These are phyloP conservation scores for Pythium chondricola DNA, from an alignment of 352 stramenopile genomes.

Conservation along the genomic window DNA sequence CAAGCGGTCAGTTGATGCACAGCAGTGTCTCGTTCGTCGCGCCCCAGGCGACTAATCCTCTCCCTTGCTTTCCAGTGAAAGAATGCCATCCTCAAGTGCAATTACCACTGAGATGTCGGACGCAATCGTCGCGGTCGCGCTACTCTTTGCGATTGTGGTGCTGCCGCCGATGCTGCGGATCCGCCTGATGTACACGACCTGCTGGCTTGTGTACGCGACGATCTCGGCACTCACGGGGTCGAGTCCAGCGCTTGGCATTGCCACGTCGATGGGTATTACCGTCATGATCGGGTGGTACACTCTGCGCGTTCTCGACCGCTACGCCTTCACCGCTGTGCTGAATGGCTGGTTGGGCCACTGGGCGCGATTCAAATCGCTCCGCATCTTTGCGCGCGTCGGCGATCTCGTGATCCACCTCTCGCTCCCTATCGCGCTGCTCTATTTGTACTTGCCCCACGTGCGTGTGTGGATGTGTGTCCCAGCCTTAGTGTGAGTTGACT, in stretches of 20 bases:
- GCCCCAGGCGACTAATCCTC: no score
- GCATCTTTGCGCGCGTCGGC: slow-evolving; percentile 39
- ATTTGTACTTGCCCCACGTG: slow-evolving; percentile 63
- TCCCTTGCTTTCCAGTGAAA: no score
- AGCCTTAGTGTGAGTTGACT: slow-evolving; percentile 60
- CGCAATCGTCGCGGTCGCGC: slow-evolving; percentile 30
- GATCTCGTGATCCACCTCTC: slow-evolving; percentile 62
- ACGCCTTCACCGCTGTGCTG: slow-evolving; percentile 70
- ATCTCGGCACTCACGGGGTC: slow-evolving; percentile 44
- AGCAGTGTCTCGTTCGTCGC: no score
- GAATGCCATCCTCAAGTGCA: neutral
- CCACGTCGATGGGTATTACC: slow-evolving; percentile 76
- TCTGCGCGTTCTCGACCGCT: slow-evolving; percentile 65
- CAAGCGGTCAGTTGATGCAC: no score
- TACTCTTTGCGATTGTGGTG: slow-evolving; percentile 63
- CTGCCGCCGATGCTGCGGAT: slow-evolving; percentile 55
- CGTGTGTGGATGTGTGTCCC: slow-evolving; percentile 78
- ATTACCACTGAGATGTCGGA: slow-evolving; percentile 20
- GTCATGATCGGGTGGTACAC: slow-evolving; percentile 86
- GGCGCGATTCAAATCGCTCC: slow-evolving; percentile 48
- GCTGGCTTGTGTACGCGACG: slow-evolving; percentile 62
- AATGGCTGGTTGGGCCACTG: slow-evolving; percentile 72
- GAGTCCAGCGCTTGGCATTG: slow-evolving; percentile 57
- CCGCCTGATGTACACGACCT: slow-evolving; percentile 75
- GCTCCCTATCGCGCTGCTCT: slow-evolving; percentile 56